phyloP scores from a whole-genome alignment of 192 early-diverging fungal genomes.

The Rhizoclosmatium globosum region DNA sequence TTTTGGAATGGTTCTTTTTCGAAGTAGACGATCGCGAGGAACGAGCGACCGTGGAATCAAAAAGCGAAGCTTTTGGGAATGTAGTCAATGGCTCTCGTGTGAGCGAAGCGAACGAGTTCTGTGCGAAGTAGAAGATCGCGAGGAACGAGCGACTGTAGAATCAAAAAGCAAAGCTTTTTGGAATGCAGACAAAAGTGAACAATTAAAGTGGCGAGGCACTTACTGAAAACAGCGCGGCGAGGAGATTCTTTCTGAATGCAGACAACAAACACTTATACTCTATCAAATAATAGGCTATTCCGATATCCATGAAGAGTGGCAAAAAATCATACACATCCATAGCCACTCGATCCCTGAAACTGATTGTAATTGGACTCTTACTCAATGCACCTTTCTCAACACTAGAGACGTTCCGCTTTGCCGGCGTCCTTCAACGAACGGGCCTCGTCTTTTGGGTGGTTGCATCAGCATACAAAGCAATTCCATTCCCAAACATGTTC shows the following conservation, averaged over 20 bases:
- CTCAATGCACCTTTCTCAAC: constrained; percentile 37
- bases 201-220: no score
- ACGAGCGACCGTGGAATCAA: background rate
- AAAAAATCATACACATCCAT: constrained; percentile 3
- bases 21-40: background rate
- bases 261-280: background rate
- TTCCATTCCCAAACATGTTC: constrained; percentile 11
- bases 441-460: constrained; percentile 28
- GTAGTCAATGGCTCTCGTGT: no score
- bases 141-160: no score
- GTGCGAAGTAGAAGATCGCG: no score
- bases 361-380: constrained; percentile 30
- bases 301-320: background rate
- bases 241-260: background rate
- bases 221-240: no score
- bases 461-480: constrained; percentile 22
- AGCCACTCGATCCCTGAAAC: constrained; percentile 7
- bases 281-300: constrained; percentile 2
- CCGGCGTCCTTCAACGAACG: constrained; percentile 32
- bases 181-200: background rate
- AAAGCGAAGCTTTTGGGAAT: no score
- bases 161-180: no score
- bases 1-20: background rate
- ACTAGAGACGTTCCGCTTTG: background rate
- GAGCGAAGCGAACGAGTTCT: no score